A percentile compares a stretch with the other conserved stretches of the same genome.
These are phyloP conservation scores for Spinellus fusiger DNA, from an alignment of 192 early-diverging fungal species.

Conservation along the genomic window DNA sequence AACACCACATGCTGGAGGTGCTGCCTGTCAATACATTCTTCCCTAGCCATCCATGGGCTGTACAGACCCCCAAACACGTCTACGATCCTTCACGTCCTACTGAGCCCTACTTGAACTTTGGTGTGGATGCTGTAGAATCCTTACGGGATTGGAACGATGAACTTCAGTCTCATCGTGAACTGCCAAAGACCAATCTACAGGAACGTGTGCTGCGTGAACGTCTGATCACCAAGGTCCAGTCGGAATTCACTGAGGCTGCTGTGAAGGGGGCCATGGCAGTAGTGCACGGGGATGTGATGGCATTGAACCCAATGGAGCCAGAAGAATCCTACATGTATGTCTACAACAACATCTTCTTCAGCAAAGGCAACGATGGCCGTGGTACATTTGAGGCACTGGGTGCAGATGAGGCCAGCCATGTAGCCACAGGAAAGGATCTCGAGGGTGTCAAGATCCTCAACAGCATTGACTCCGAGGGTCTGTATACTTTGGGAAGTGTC, in stretches of 20 bases:
- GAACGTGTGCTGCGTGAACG: conserved; percentile 86
- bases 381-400: conserved; percentile 80
- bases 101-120: conserved; percentile 55
- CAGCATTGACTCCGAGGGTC: conserved; percentile 67
- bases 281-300: conserved; percentile 68
- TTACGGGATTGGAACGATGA: conserved; percentile 98
- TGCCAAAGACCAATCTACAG: conserved; percentile 67
- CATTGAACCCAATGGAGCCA: conserved; percentile 73
- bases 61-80: conserved; percentile 45
- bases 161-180: conserved; percentile 79
- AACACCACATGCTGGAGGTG: conserved; percentile 74
- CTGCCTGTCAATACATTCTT: conserved; percentile 61
- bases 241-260: conserved; percentile 92
- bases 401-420: conserved; percentile 86
- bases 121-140: conserved; percentile 55
- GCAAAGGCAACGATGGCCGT: conserved; percentile 80
- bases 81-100: conserved; percentile 61
- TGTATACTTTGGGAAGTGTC: conserved; percentile 85
- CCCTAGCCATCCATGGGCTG: conserved; percentile 80
- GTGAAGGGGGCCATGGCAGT: conserved; percentile 77
- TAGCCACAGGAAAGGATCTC: conserved; percentile 91
- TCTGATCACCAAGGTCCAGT: conserved; percentile 74
- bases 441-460: conserved; percentile 78
- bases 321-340: conserved; percentile 81
- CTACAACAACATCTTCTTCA: conserved; percentile 96